Evolutionary conservation across 495 filamentous ascomycete genomes (phyloP), one percentile per base, ranked within the genome.

Genomic region (Hyaloscypha bicolor): DNA sequence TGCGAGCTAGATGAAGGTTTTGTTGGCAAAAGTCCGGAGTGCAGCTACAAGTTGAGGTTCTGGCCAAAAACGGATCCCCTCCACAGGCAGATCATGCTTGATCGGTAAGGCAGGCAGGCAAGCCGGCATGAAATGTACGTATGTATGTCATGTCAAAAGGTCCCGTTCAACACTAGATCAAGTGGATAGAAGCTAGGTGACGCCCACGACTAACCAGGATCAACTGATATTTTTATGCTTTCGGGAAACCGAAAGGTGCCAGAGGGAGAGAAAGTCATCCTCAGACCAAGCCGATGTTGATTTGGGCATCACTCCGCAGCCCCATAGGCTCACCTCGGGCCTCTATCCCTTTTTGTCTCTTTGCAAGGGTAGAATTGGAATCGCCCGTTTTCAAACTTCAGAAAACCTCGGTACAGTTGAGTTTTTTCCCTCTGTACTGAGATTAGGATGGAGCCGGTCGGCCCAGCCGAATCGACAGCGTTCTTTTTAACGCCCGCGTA

Each of bases 11-110:
- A 66, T 16, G 66, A 65, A 66, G 63, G 63, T 69, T 69, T 64
- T 25, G 42, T 55, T 67, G 57, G 67, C 61, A 65, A 73, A 66
- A 70, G 53, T 62, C 70, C 64, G 68, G 71, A 73, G 68, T 70
- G 71, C 71, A 73, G 71, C 52, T 29, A 51, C 59, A 55, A 63
- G 19, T 61, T 30, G 16, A 37, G 14, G 19, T 58, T 58, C 45
- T 37, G 16, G 64, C 59, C 60, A 9, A 31, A 32, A 63, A 31
- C 12, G 37, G 42, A 19, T 52, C 32, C 25, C 48, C 35, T 53
- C 11, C 48, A 12, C 19, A 32, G 22, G 56, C 39, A 65, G 45
- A 60, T 65, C 45, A 55, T 63, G 66, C 64, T 66, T 58, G 42
- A 63, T 55, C 64, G 64, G 56, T 67, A 67, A 55, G 29, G 64